phyloP scores from a whole-genome alignment of 78 protist species.

The Bigelowiella natans region DNA sequence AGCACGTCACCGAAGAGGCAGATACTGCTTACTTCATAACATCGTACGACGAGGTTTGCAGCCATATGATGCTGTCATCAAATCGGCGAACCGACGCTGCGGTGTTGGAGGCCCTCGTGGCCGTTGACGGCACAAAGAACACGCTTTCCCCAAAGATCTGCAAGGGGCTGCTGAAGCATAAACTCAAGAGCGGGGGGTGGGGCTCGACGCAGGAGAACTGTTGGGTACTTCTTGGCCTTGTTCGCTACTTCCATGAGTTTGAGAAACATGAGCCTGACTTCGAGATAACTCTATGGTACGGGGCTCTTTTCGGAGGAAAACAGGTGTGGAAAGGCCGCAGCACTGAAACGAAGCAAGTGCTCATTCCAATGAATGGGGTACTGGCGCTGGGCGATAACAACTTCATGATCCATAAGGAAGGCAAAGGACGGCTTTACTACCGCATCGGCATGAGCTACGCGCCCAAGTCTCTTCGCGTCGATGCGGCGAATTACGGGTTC shows the following conservation, averaged over 20 bases:
- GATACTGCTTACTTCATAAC: not conserved
- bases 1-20: not conserved
- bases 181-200: not conserved
- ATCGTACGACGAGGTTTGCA: not conserved
- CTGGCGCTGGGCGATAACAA: not conserved
- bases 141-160: not conserved
- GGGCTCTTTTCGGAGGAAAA: not conserved
- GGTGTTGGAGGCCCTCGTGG: slow-evolving; percentile 10
- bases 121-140: not conserved
- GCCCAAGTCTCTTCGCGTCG: not conserved
- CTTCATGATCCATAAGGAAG: slow-evolving; percentile 1
- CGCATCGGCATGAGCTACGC: not conserved
- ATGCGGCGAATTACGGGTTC: not conserved
- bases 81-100: slow-evolving; percentile 3
- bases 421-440: slow-evolving; percentile 17
- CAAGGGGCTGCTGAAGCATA: not conserved
- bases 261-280: slow-evolving; percentile 5
- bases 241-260: not conserved
- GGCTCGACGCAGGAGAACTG: slow-evolving; percentile 4
- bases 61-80: slow-evolving; percentile 1
- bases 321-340: not conserved
- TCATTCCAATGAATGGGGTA: not conserved
- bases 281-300: not conserved
- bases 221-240: not conserved
- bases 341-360: not conserved